Base-by-base conservation (phyloP, 306 rosid genomes). In the cucumber (Cucumis sativus) region DNA sequence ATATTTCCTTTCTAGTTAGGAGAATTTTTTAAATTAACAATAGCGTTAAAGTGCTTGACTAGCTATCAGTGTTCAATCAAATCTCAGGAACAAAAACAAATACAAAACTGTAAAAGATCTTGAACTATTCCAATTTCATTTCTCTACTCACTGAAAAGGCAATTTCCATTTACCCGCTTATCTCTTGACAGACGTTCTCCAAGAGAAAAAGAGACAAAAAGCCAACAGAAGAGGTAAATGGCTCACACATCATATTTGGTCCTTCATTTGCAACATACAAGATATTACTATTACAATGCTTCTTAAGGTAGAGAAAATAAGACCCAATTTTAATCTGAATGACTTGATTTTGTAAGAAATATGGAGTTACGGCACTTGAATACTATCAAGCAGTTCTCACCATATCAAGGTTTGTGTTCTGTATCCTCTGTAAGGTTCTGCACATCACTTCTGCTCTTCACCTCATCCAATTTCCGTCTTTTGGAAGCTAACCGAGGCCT, bases 401-500 rank as follows among this genome's bases (percentile, higher is more conserved):
- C 84, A 58, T 43, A 59, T 79, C 79, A 78, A 52, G 77, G 80
- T 58, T 54, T 78, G 35, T 77, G 49, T 73, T 69, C 70, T 35
- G 56, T 39, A 63, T 77, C 83, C 51, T 28, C n/a, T 49, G 20
- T 72, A 81, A 16, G 75, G 63, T 83, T 80, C 56, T 58, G 78
- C 10, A 56, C 37, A 63, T 78, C 60, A 60, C 78, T 83, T 40
- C 71, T 79, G 78, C 76, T 69, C 67, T 73, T 85, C 49, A 59
- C 54, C 68, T 80, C 65, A 49, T 80, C 80, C 57, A 81, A 76
- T 79, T 85, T 88, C 78, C 84, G 80, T 66, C 78, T 83, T 74
- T 79, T 91, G 39, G 88, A 84, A 77, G 62, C 65, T 65, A 89
- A 79, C 64, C 87, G 90, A 7, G 96, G 92, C 82, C 89, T 87